Evolutionary conservation across 2,329 filamentous ascomycete species (phyloP), one percentile per base, ranked within the genome.

Genomic region (Xenoacremonium recifei): DNA sequence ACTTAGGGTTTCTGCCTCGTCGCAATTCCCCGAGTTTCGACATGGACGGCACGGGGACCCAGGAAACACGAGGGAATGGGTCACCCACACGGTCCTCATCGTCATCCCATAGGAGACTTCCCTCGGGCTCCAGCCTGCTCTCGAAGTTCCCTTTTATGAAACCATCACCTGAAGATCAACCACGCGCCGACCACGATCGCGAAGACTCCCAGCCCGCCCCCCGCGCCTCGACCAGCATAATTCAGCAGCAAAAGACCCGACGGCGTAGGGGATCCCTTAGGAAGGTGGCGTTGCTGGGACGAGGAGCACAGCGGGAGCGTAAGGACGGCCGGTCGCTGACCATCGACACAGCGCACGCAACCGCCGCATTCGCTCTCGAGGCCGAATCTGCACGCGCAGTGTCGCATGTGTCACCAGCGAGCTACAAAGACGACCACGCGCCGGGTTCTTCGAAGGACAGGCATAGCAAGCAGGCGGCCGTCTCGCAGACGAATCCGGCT

Each of bases 241-340:
- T 57, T 35, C 69, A 69, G 57, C 72, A 66, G 59, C 73, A 64
- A 61, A 75, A 65, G 70, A 75, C 54, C 65, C 77, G 89, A 41
- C 83, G 84, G 55, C 80, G 91, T 45, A 87, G 87, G 61, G 90
- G 89, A 4, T 96, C 91, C 10, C 72, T 96, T 62, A 80, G 91
- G 45, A 96, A 96, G 66, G 89, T 88, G 10, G 90, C 89, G 19
- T 72, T 96, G 36, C 74, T 96, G 15, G 88, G 89, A 13, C 85
- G 86, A 48, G 84, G 85, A 47, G 80, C 75, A 40, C 82, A 79
- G 62, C 75, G 78, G 46, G 81, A 80, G 53, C 75, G 67, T 57
- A 77, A 69, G 51, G 81, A 82, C 42, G 67, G 64, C 42, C 77
- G 71, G 40, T 61, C 68, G 15, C 54, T 74, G 44, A 65, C 62